Base-by-base conservation (phyloP, 2,329 filamentous ascomycete genomes). In the Beauveria australis region DNA sequence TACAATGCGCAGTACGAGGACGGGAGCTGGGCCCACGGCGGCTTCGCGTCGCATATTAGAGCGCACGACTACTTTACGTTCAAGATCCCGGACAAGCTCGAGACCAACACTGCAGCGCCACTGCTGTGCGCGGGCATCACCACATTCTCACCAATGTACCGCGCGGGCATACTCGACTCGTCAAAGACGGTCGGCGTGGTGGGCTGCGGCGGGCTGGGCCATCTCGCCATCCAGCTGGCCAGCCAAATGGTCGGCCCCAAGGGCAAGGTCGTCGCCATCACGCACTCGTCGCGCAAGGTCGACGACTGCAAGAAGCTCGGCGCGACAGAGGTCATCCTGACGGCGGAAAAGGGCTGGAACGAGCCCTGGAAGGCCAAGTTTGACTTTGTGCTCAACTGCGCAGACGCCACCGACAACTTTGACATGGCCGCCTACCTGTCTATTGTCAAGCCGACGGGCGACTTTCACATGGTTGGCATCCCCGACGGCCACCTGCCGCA, bases 61-160 rank as follows among this genome's bases (percentile, higher is more conserved):
- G 77, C 75, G 0, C 79, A 81, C 62, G 76, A 79, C 66, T 78
- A 80, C 71, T 92, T 90, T 64, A 78, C 78, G 37, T 79, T 85
- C 66, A 80, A 80, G 64, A 82, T 85, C 43, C 82, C 82, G 0
- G 80, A 83, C n/a, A 70, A 68, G 1, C 71, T 85, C 10, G 71
- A 76, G 8, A 77, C 77, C 0, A 76, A 79, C 37, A 68, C 76
- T 1, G 80, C 78, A 0, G 82, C 89, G 1, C 89, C 89, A 1
- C 85, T 94, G 77, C 79, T 93, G 30, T 93, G 90, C 69, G 90
- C 85, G 1, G 90, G 91, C 1, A 80, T 93, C 57, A 94, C 90
- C 0, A 81, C 87, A 0, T 94, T 83, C 69, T 81, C 82, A 5
- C 89, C 90, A 0, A 73, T 94, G 18, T 80, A 81, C 54, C 80